Conservation (phyloP, 257 asterid genomes). For the Linaria vulgaris region DNA sequence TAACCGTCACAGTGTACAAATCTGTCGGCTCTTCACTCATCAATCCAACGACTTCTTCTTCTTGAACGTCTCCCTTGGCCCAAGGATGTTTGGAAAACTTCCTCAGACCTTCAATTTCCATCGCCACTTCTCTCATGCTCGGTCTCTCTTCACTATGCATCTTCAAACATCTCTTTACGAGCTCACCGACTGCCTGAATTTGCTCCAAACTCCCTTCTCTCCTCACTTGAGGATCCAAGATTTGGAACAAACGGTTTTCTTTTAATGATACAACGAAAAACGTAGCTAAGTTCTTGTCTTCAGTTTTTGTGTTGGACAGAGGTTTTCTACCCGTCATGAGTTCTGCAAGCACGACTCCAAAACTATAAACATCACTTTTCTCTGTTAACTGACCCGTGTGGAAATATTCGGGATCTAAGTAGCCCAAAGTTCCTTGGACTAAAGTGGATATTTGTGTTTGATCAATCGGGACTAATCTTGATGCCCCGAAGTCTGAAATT, state of each 20-base stretch:
- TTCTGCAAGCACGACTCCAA: conserved; percentile 43
- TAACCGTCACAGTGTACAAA: conserved; percentile 28
- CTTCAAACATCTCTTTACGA: conserved; percentile 21
- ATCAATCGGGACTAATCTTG: conserved; percentile 51
- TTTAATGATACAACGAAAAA: conserved; percentile 12
- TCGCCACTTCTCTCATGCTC: conserved; percentile 50
- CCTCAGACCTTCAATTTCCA: conserved; percentile 47
- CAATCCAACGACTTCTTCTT: conserved; percentile 24
- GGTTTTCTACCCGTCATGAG: conserved; percentile 42
- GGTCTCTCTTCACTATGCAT: conserved; percentile 34
- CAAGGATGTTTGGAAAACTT: conserved; percentile 40
- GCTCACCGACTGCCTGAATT: conserved; percentile 13
- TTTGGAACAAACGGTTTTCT: conserved; percentile 26
- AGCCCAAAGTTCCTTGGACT: conserved; percentile 57
- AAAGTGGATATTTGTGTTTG: conserved; percentile 49
- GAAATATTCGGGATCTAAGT: conserved; percentile 57
- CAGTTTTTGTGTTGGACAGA: neutral
- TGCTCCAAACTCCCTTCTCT: conserved; percentile 31
- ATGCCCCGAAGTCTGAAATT: conserved; percentile 58
- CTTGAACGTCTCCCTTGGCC: conserved; percentile 17
- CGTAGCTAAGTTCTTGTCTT: conserved; percentile 19
- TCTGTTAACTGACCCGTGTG: conserved; percentile 44
- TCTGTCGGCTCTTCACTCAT: conserved; percentile 29
- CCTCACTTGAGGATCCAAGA: conserved; percentile 22
- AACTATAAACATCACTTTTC: conserved; percentile 55